These are phyloP conservation scores for Eucalyptus cloeziana DNA, from an alignment of 345 rosid species.

Conservation along the genomic window DNA sequence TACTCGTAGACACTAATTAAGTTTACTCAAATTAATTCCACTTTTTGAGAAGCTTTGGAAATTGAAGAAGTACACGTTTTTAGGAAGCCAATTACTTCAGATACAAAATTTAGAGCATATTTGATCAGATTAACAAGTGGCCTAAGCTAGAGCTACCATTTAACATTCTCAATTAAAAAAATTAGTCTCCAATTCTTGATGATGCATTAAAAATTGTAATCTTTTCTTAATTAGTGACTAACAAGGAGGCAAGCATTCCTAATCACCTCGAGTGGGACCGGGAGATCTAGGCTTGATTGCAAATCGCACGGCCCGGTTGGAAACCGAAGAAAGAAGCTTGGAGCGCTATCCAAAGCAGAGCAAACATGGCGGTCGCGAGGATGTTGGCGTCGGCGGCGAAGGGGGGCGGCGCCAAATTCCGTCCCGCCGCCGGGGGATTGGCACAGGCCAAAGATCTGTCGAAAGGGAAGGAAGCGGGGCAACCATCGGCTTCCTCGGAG, in stretches of 20 bases:
- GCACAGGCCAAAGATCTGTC: background rate
- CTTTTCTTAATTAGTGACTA: background rate
- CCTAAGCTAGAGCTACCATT: background rate
- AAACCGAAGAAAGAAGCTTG: background rate
- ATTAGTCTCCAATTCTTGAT: background rate
- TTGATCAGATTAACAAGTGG: background rate
- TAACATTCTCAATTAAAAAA: background rate
- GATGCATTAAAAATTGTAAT: background rate
- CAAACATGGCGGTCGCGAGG: background rate
- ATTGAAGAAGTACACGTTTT: background rate
- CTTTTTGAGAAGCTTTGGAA: background rate
- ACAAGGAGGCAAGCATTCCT: background rate
- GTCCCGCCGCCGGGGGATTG: background rate
- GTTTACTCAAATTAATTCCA: background rate
- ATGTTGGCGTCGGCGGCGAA: background rate
- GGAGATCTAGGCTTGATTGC: background rate
- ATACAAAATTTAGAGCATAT: background rate
- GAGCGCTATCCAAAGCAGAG: background rate
- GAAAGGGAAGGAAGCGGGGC: background rate
- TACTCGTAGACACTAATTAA: background rate
- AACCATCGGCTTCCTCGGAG: conserved; percentile 10
- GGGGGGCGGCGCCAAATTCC: background rate
- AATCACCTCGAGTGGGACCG: background rate
- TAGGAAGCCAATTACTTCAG: background rate
- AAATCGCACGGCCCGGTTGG: background rate